Percentiles rank a stretch among this genome's conserved stretches.
Conservation (phyloP, 257 asterid genomes). For the Galeopsis tetrahit region DNA sequence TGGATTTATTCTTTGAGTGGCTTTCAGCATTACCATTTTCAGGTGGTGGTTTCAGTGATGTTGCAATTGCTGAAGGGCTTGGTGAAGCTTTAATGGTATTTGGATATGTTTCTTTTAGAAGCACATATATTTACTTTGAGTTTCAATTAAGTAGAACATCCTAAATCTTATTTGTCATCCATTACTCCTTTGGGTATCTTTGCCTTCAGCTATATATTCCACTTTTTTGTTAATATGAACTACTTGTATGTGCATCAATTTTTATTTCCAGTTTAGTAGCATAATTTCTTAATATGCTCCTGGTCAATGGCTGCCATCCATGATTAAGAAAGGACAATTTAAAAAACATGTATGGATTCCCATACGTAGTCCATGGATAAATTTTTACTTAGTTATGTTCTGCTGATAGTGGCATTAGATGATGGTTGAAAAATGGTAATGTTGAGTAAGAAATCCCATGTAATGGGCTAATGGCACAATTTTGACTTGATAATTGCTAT, state of each 20-base stretch:
- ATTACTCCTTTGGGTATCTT: conserved; percentile 4
- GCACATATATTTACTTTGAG: conserved; percentile 25
- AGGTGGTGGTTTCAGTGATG: conserved; percentile 96
- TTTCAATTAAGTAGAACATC: background rate
- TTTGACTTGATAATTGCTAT: background rate
- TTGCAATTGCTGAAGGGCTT: conserved; percentile 95
- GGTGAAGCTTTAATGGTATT: conserved; percentile 86
- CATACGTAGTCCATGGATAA: background rate
- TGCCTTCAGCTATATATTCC: background rate
- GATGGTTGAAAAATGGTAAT: background rate
- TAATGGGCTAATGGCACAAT: background rate
- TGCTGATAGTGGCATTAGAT: background rate
- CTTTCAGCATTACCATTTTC: conserved; percentile 78
- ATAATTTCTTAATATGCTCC: background rate
- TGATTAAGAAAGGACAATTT: no score
- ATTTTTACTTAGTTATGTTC: background rate
- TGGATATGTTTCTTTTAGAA: conserved; percentile 24
- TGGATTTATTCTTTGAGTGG: conserved; percentile 83
- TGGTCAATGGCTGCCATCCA: no score
- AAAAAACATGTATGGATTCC: background rate
- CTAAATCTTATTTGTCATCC: background rate
- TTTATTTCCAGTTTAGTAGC: background rate
- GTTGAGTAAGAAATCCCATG: background rate
- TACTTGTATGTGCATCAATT: background rate
- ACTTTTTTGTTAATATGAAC: background rate